Base-by-base conservation (phyloP, 2,329 filamentous ascomycete species). In the Penicillium nordicum region DNA sequence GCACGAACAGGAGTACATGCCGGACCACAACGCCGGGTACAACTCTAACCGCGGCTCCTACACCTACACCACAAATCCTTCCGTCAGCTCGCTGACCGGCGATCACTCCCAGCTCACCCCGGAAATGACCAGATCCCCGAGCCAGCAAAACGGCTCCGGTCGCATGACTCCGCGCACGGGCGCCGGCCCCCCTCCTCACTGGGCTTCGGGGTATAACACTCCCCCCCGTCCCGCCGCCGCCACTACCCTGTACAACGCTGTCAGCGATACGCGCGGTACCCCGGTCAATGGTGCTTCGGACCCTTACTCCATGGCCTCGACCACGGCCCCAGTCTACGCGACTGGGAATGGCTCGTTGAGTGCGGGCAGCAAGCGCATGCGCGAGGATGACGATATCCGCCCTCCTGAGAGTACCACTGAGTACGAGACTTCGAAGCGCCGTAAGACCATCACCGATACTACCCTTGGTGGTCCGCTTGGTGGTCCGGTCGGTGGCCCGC, bases 231-330 rank as follows among this genome's bases (percentile, higher is more conserved):
- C 83, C 2, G 63, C 75, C 1, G 82, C 88, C 4, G 87, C 89
- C 0, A 92, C 90, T 79, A 95, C 86, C 70, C 79, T 96, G 49
- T 96, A 96, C 80, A 95, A 87, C 73, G 88, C 95, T 60, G 92
- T 96, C 78, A 92, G 88, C 72, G 91, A 90, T 70, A 88, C 90
- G 57, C 84, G 90, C 27, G 84, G 79, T 46, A 76, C 80, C 30
- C 74, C 84, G 11, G 78, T 83, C 18, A 90, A 90, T 63, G 88
- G 88, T 30, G 75, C 82, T 21, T 82, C 82, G 48, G 90, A 95
- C 63, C 83, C 87, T 7, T 95, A 95, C 70, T 82, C 84, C 34
- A 81, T 85, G 16, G 81, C 88, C 25, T 77, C 82, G 5, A 87
- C 89, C 64, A 90, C 92, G 62, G 79, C 69, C 4, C 57, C 72